A percentile compares a stretch with the other conserved stretches of the same genome.
Conservation (phyloP, 2,329 filamentous ascomycete species). For the Trichophyton verrucosum region DNA sequence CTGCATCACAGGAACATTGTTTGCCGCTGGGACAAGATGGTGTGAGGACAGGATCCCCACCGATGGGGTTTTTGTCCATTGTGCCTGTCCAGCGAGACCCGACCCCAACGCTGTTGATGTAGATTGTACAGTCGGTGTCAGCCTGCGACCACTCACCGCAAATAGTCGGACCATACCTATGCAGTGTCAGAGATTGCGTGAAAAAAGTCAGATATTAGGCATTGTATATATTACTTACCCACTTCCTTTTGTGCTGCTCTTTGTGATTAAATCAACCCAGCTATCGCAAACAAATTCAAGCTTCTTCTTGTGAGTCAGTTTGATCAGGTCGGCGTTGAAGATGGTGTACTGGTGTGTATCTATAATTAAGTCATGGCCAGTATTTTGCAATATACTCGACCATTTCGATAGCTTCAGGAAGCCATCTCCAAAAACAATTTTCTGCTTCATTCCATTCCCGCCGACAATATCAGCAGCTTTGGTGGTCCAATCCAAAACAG, state of each 20-base stretch:
- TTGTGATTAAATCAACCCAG: constrained; percentile 68
- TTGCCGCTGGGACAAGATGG: constrained; percentile 54
- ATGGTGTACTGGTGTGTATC: constrained; percentile 98
- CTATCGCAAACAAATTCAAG: constrained; percentile 67
- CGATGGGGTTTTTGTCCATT: constrained; percentile 48
- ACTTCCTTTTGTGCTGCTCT: constrained; percentile 57
- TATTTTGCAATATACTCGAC: constrained; percentile 65
- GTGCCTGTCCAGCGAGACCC: constrained; percentile 91
- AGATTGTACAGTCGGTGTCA: constrained; percentile 80
- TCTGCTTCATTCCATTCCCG: constrained; percentile 58
- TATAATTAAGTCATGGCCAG: constrained; percentile 60
- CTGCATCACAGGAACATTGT: constrained; percentile 57
- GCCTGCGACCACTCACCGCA: constrained; percentile 97
- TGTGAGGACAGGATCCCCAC: constrained; percentile 44
- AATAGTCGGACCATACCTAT: constrained; percentile 72
- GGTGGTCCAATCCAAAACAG: constrained; percentile 69
- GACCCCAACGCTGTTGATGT: constrained; percentile 79
- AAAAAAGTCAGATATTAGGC: neutral
- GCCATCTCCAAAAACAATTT: constrained; percentile 82
- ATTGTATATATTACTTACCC: constrained; percentile 37
- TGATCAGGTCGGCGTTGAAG: constrained; percentile 83
- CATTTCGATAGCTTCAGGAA: constrained; percentile 87
- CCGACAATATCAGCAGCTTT: constrained; percentile 61
- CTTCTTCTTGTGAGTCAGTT: constrained; percentile 68
- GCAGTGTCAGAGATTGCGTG: neutral